Base-by-base conservation (phyloP, 306 rosid genomes). In the Quercus cerris region DNA sequence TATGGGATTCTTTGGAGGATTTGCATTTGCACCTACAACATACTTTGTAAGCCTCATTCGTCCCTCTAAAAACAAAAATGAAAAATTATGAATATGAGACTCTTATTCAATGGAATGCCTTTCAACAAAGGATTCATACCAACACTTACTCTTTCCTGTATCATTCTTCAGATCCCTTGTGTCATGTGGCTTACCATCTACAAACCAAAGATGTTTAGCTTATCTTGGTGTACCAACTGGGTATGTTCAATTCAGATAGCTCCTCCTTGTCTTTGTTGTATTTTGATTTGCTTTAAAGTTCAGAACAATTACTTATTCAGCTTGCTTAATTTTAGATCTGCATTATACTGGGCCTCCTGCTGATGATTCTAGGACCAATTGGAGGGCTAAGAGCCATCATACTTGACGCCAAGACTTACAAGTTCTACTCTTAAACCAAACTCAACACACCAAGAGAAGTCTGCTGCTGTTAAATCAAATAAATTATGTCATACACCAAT, bases 1-100 rank as follows among this genome's bases (percentile, higher is more conserved):
- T 22, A 90, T 93, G 18, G 86, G 89, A 57, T 91, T 93, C 57
- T 86, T 91, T 13, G 94, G 98, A 80, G 98, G 94, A 76, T 91
- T 93, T 79, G 97, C 89, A 49, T 93, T 84, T 77, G 89, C 98
- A 25, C 97, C 97, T 56, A 88, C 93, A 38, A 84, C 94, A 23
- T 90, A 93, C 75, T 91, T 87, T 52, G 94, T 90, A 81, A 90
- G 93, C 20, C 31, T 55, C 33, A 15, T 2, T 30, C 22, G 0
- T 66, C 27, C 52, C 3, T 7, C 51, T 67, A 33, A 67, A 7
- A 67, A 3, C 22, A 18, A 4, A 67, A 67, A 19, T 1, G 7
- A 68, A 35, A 68, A 9, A n/a, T n/a, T 35, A 68, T 30, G 10
- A 19, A 35, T n/a, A 68, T 33, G 17, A 68, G 52, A 67, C 11